These are phyloP conservation scores for Fomitopsis pinicola DNA, from an alignment of 1,284 basidiomycete genomes.

Conservation along the genomic window DNA sequence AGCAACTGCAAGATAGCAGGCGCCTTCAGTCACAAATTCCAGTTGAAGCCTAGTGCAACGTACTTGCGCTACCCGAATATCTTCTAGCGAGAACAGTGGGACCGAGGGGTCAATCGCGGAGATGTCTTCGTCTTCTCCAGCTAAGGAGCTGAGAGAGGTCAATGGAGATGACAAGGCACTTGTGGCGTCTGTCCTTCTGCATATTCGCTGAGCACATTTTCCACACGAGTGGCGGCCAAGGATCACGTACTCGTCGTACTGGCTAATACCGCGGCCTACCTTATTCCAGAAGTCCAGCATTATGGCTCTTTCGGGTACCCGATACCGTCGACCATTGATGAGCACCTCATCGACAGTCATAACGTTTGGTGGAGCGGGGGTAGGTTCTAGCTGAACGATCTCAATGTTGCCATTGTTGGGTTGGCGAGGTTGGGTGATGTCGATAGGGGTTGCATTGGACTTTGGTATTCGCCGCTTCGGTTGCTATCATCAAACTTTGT, in stretches of 20 bases:
- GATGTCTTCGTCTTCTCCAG: slow-evolving; percentile 47
- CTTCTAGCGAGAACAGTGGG: slow-evolving; percentile 31
- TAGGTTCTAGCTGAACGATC: slow-evolving; percentile 66
- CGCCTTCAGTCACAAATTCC: background rate
- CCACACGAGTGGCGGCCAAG: background rate
- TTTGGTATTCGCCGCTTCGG: slow-evolving; percentile 76
- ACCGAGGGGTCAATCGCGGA: slow-evolving; percentile 14
- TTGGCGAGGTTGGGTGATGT: slow-evolving; percentile 64
- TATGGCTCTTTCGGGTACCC: slow-evolving; percentile 92
- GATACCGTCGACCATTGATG: slow-evolving; percentile 83
- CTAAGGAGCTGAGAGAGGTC: slow-evolving; percentile 70
- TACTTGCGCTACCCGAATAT: slow-evolving; percentile 37
- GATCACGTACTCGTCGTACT: slow-evolving; percentile 37
- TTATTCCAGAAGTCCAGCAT: slow-evolving; percentile 96
- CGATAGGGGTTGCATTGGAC: slow-evolving; percentile 60
- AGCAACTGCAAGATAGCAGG: background rate
- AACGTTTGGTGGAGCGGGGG: slow-evolving; percentile 34
- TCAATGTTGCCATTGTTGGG: slow-evolving; percentile 93
- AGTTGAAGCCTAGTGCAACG: background rate
- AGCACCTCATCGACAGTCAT: slow-evolving; percentile 69
- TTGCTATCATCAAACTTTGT: slow-evolving; percentile 39
- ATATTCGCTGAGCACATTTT: background rate
- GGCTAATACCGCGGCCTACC: slow-evolving; percentile 42
- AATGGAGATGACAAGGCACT: slow-evolving; percentile 63
- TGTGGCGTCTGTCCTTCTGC: slow-evolving; percentile 30